Evolutionary conservation across 495 filamentous ascomycete genomes (phyloP).

Genomic region (Aspergillus kassunensis): DNA sequence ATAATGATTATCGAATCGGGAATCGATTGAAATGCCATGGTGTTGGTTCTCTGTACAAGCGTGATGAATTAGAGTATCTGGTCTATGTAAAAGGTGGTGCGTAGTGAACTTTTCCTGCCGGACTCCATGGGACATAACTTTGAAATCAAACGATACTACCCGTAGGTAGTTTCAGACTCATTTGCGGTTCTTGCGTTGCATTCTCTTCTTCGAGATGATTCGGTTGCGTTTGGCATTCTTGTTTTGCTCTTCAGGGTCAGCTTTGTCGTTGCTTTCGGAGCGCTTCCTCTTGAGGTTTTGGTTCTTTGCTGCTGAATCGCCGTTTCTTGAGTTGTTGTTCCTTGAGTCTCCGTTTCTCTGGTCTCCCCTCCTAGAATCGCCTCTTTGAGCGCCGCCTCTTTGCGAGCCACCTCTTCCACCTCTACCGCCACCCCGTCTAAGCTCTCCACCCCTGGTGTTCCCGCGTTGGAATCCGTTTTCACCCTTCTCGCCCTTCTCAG

Average conservation of each 20-base stretch:
- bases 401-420: too few relatives aligned
- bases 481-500: slow-evolving; percentile 13
- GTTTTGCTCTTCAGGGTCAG: slow-evolving; percentile 40
- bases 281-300: slow-evolving; percentile 40
- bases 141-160: too few relatives aligned
- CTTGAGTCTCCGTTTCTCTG: background rate
- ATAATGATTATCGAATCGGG: slow-evolving; percentile 3
- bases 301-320: slow-evolving; percentile 11
- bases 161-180: slow-evolving; percentile 25
- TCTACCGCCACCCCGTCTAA: too few relatives aligned
- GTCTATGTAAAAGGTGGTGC: too few relatives aligned
- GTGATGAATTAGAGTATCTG: too few relatives aligned
- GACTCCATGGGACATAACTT: background rate
- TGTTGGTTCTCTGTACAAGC: background rate
- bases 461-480: too few relatives aligned
- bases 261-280: slow-evolving; percentile 25
- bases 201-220: slow-evolving; percentile 67
- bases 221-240: slow-evolving; percentile 57
- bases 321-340: background rate
- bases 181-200: slow-evolving; percentile 50
- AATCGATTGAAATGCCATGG: background rate
- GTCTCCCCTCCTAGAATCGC: background rate
- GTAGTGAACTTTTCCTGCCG: slow-evolving; percentile 2
- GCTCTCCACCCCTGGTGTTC: too few relatives aligned
- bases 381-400: slow-evolving; percentile 2